Evolutionary conservation across 768 basidiomycete genomes (phyloP), one percentile per base, ranked within the genome.

Genomic region (Phaeotremella skinneri): DNA sequence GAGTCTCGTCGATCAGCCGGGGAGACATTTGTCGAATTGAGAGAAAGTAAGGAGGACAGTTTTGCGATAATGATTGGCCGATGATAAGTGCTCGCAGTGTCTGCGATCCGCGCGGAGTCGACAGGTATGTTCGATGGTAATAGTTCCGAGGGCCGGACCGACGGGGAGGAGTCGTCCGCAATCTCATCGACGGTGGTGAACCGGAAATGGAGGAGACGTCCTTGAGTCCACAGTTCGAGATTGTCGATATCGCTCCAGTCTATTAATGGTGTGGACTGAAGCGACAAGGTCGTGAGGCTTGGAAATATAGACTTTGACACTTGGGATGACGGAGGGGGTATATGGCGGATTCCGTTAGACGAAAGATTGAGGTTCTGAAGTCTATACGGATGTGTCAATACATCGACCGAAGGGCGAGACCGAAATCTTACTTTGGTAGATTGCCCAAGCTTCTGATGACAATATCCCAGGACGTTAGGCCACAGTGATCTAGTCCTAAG

Each of bases 11-110:
- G 29, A 41, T 76, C 75, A 13, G 52, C 48, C 16, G 54, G 3
- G 2, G 59, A 56, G 17, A 74, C 50, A 2, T 43, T 23, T 4
- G 66, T 62, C 4, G 66, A 69, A 47, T 76, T 76, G 57, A 76
- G 68, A n/a, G 23, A 29, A 3, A 43, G 39, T 3, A 76, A 49
- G 0, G 23, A 31, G 2, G 58, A 52, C 3, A 76, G 50, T 52
- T 64, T 69, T 16, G 72, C 68, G 23, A 76, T 70, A 21, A 67
- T 43, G 31, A 69, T 61, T 0, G 66, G 65, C 47, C 74, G 59
- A 45, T 72, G 69, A n/a, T 25, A 6, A 7, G 11, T 11, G 13
- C 11, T 29, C 39, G 26, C 31, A 7, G 42, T 55, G 25, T 49
- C 59, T 34, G 56, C 53, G 30, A 62, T 55, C 6, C 29, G 27